phyloP scores from a whole-genome alignment of 176 grass and related monocot genomes.

The Elaeis guineensis region DNA sequence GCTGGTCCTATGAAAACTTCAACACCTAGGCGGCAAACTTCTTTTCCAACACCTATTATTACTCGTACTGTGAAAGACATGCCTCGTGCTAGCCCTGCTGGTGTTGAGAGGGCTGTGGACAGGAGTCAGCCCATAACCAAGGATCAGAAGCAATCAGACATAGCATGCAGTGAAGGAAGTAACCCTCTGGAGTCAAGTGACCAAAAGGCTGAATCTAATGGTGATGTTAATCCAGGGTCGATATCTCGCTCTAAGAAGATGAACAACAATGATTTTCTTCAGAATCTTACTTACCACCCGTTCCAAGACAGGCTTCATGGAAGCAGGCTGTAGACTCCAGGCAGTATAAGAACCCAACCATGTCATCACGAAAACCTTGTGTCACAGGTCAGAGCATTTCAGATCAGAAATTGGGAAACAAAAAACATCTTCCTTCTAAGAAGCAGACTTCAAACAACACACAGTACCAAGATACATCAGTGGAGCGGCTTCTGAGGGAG shows the following conservation, averaged over 20 bases:
- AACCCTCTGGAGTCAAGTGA: slow-evolving; percentile 40
- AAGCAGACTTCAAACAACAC: slow-evolving; percentile 53
- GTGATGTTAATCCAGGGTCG: slow-evolving; percentile 43
- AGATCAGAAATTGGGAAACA: slow-evolving; percentile 62
- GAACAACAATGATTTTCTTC: slow-evolving; percentile 40
- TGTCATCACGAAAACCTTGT: slow-evolving; percentile 39
- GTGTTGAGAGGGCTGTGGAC: slow-evolving; percentile 44
- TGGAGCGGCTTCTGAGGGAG: slow-evolving; percentile 86
- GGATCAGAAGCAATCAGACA: slow-evolving; percentile 66
- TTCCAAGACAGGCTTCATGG: slow-evolving; percentile 40
- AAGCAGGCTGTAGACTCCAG: slow-evolving; percentile 61
- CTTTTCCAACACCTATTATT: slow-evolving; percentile 81
- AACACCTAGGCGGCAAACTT: slow-evolving; percentile 76
- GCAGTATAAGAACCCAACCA: slow-evolving; percentile 39
- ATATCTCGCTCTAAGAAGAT: slow-evolving; percentile 38
- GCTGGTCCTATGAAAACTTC: slow-evolving; percentile 77
- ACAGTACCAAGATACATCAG: slow-evolving; percentile 81
- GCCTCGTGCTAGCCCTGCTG: slow-evolving; percentile 35
- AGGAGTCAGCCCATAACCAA: slow-evolving; percentile 28
- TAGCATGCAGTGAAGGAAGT: slow-evolving; percentile 37
- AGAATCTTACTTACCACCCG: slow-evolving; percentile 34
- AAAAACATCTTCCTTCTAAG: slow-evolving; percentile 74
- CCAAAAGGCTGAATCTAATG: slow-evolving; percentile 64
- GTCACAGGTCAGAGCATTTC: slow-evolving; percentile 34
- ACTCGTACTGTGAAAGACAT: slow-evolving; percentile 71